Evolutionary conservation across 1,284 basidiomycete species (phyloP).

Genomic region (Heliocybe sulcata): DNA sequence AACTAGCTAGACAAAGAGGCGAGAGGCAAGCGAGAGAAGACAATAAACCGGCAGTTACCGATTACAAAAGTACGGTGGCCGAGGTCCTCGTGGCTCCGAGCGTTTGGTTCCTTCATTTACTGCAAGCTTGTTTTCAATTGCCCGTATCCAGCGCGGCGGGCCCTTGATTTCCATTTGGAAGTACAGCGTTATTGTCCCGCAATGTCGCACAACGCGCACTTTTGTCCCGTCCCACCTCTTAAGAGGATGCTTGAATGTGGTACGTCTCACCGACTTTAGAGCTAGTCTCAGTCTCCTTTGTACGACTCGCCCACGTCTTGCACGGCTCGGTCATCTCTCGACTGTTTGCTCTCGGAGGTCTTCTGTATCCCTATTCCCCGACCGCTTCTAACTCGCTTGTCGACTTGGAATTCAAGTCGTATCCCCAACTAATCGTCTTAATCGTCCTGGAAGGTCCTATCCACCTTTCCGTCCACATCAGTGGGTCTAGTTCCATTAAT

Average conservation of each 20-base stretch:
- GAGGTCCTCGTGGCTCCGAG: too few species aligned
- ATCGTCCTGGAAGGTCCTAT: neutral
- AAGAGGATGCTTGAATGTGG: neutral
- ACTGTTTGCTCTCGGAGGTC: neutral
- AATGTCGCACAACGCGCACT: neutral
- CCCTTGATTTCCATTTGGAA: neutral
- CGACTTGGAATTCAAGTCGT: neutral
- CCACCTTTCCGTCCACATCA: neutral
- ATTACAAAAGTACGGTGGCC: too few species aligned
- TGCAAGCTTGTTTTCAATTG: neutral
- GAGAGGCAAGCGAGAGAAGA: neutral
- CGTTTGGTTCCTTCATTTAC: neutral
- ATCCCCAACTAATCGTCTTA: neutral
- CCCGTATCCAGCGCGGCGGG: neutral
- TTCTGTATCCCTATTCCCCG: neutral
- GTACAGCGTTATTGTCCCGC: neutral
- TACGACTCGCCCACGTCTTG: neutral
- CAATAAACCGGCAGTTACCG: neutral
- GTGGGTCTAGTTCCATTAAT: neutral
- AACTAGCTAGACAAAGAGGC: too few species aligned
- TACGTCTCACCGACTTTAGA: neutral
- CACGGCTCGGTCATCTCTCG: neutral
- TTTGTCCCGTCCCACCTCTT: neutral
- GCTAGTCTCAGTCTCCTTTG: neutral
- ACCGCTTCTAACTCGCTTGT: neutral